phyloP scores from a whole-genome alignment of 1,284 basidiomycete species.

The Phellopilus nigrolimitatus region DNA sequence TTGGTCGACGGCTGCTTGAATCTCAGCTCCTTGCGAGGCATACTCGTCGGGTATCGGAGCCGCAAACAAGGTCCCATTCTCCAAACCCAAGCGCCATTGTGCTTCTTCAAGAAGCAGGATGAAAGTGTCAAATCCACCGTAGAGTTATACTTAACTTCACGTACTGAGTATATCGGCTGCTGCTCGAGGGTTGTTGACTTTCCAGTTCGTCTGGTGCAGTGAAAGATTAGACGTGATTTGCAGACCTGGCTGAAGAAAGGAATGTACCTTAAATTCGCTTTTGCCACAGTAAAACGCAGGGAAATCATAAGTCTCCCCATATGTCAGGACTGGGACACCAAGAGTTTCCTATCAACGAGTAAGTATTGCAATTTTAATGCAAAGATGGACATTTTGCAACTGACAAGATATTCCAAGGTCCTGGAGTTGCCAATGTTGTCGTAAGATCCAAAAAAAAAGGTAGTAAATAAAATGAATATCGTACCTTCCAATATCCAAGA shows the following conservation, averaged over 20 bases:
- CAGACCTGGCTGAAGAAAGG: constrained; percentile 19
- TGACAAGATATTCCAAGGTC: constrained; percentile 90
- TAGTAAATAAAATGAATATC: constrained; percentile 16
- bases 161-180: constrained; percentile 72
- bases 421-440: constrained; percentile 31
- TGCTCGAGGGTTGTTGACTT: constrained; percentile 49
- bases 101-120: constrained; percentile 37
- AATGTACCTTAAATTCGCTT: constrained; percentile 75
- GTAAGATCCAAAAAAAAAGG: not conserved
- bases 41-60: constrained; percentile 86
- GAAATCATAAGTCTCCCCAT: constrained; percentile 73
- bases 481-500: constrained; percentile 86
- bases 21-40: constrained; percentile 58
- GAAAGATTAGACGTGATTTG: not conserved
- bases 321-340: constrained; percentile 88
- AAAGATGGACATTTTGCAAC: constrained; percentile 23
- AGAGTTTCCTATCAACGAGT: constrained; percentile 82
- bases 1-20: constrained; percentile 82
- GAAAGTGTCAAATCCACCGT: not conserved
- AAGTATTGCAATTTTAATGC: constrained; percentile 6
- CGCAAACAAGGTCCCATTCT: constrained; percentile 77
- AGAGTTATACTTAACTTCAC: constrained; percentile 24
- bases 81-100: constrained; percentile 59
- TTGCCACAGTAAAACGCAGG: constrained; percentile 90
- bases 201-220: constrained; percentile 61